Conservation (phyloP, 495 filamentous ascomycete genomes). For the Aspergillus funiculosus region DNA sequence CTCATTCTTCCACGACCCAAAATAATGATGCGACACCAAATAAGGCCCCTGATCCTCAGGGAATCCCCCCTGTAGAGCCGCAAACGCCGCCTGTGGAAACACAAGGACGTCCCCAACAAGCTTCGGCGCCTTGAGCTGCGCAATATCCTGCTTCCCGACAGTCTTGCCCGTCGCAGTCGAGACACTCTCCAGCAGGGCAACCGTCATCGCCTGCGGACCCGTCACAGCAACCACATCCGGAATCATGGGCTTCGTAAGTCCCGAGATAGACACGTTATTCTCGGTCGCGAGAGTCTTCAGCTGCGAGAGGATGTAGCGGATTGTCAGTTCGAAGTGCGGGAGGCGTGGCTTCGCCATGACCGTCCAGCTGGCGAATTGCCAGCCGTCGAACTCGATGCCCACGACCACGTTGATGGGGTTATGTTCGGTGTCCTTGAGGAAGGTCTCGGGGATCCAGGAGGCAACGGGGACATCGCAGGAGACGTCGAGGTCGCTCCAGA, state of each 20-base stretch:
- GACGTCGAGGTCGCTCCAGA: slow-evolving; percentile 44
- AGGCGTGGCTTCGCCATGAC: slow-evolving; percentile 32
- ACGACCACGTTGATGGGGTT: slow-evolving; percentile 31
- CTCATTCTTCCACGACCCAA: slow-evolving; percentile 24
- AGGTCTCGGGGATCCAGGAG: slow-evolving; percentile 33
- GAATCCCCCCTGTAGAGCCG: slow-evolving; percentile 26
- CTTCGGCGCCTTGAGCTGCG: slow-evolving; percentile 27
- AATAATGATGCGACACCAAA: slow-evolving; percentile 32
- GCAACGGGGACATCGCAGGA: slow-evolving; percentile 29
- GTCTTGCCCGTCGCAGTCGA: slow-evolving; percentile 12
- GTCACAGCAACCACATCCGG: slow-evolving; percentile 37
- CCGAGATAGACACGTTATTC: slow-evolving; percentile 5
- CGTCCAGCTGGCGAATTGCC: slow-evolving; percentile 39
- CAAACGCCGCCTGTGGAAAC: slow-evolving; percentile 38
- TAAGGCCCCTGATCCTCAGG: slow-evolving; percentile 25
- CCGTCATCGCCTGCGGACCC: slow-evolving; percentile 37
- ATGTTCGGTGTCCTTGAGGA: slow-evolving; percentile 1
- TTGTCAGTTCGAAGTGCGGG: slow-evolving; percentile 8
- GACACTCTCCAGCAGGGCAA: slow-evolving; percentile 31
- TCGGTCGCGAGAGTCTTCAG: slow-evolving; percentile 2
- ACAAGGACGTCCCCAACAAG: slow-evolving; percentile 38
- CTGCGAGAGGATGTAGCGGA: slow-evolving; percentile 12
- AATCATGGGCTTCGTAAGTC: slow-evolving; percentile 27
- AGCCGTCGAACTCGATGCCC: slow-evolving; percentile 37
- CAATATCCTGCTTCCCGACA: slow-evolving; percentile 25